Percentiles rank a stretch among this genome's conserved stretches.
These are phyloP conservation scores for Leccinellum luteum DNA, from an alignment of 768 basidiomycete species.

Conservation along the genomic window DNA sequence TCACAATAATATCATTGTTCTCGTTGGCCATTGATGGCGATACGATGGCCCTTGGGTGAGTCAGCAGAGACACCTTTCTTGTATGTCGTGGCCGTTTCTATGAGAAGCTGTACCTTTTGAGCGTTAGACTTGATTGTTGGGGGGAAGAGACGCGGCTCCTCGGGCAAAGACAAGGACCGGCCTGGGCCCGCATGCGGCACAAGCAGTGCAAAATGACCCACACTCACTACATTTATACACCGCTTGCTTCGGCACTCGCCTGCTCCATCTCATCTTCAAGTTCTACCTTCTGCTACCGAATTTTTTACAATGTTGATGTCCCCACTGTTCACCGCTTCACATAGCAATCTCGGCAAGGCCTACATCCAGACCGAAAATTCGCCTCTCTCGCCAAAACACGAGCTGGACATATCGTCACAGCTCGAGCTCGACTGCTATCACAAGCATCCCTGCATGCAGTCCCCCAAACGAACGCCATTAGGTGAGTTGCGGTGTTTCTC, in stretches of 20 bases:
- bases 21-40: neutral
- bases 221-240: slow-evolving; percentile 27
- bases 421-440: slow-evolving; percentile 25
- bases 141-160: neutral
- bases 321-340: slow-evolving; percentile 3
- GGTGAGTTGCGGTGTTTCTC: slow-evolving; percentile 20
- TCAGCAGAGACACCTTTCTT: neutral
- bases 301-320: slow-evolving; percentile 21
- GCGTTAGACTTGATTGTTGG: neutral
- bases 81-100: slow-evolving; percentile 4
- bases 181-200: slow-evolving; percentile 16
- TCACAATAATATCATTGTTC: slow-evolving; percentile 8
- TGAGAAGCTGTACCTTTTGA: slow-evolving; percentile 10
- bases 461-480: slow-evolving; percentile 19
- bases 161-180: slow-evolving; percentile 8
- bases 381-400: slow-evolving; percentile 20
- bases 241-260: slow-evolving; percentile 4
- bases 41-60: slow-evolving; percentile 7
- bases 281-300: slow-evolving; percentile 3
- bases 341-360: neutral
- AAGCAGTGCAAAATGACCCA: slow-evolving; percentile 27
- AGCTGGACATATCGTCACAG: slow-evolving; percentile 11
- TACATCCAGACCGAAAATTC: slow-evolving; percentile 12
- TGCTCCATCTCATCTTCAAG: slow-evolving; percentile 13
- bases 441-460: slow-evolving; percentile 5